Base-by-base conservation (phyloP, 768 basidiomycete genomes). In the Brasilioporus rufonigricans region DNA sequence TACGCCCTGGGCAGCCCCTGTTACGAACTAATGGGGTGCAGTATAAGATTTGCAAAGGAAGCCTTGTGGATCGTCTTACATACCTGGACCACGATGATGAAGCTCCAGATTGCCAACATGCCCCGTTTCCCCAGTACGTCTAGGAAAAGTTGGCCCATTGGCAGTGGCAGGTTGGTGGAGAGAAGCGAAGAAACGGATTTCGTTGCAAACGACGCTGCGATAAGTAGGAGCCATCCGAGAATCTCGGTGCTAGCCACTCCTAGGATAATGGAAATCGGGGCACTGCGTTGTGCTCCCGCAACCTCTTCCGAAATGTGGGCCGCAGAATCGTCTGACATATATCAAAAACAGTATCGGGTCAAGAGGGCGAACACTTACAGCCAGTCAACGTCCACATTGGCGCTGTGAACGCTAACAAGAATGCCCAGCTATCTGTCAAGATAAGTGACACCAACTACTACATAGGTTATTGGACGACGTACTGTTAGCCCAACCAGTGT, bases 361-460 rank as follows among this genome's bases (percentile, higher is more conserved):
- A 33, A 35, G 6, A 16, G 36, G 9, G 35, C 31, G 52, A 24
- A 69, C 12, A 0, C 84, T 61, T 51, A 87, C 87, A 89, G 56
- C 87, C 87, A 2, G 87, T 89, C 52, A 89, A 69, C 4, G 86
- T 87, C 87, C 87, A 89, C 87, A 89, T 89, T 0, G 86, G 84
- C 1, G 87, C 75, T 0, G 86, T 87, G 63, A 89, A 88, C 0
- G 87, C 77, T 43, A 89, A 65, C 57, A 88, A 73, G 66, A 89
- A 89, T 1, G 86, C 85, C 86, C 86, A 88, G 14, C 82, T 84
- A 68, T 77, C 87, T 88, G 60, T 33, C 2, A 29, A 26, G 5
- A 52, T 53, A 26, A 56, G n/a, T 29, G 14, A 36, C 14, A 16
- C 18, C 9, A 10, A 10, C 11, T n/a, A 21, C 16, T 18, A 41